Evolutionary conservation across 108 stramenopile species (phyloP), one percentile per base, ranked within the genome.

Genomic region (Skeletonema costatum): DNA sequence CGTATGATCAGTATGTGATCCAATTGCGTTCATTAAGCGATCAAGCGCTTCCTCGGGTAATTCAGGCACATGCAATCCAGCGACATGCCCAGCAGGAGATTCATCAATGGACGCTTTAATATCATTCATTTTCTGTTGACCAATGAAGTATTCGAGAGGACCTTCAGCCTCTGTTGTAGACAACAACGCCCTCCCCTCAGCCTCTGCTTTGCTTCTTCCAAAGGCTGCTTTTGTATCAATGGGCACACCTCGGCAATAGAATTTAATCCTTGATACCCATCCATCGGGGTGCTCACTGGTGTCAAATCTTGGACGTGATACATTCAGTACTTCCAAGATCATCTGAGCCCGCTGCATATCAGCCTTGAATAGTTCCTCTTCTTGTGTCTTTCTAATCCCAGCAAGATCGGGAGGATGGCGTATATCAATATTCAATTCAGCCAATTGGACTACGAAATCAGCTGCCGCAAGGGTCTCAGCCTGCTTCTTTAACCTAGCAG

Each of bases 251-350:
- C 63, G 35, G 63, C 63, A 64, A 9, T 64, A 64, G 32, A 64
- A 38, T 10, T 39, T 35, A 1, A 64, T 29, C 11, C 8, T 17
- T 14, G 63, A 64, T n/a, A 25, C 63, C 41, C 33, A 64, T 19
- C 63, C 63, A 35, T 35, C 32, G 1, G 17, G 17, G 38, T 38
- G 38, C 4, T 64, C 41, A 19, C 6, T 36, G 11, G 63, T 64
- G 8, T 64, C 63, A 19, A 64, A 64, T 13, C 9, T 64, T 4
- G 63, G 63, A 17, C 33, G n/a, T 2, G 63, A 64, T 9, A 64
- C 63, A 39, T 64, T n/a, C 31, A 64, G 63, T 12, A 64, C 41
- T 21, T 64, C 63, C 63, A 64, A 64, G 14, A 64, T 25, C 63
- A 64, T 64, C 32, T 64, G 63, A 2, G 63, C 32, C 2, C 63